Evolutionary conservation across 2,329 filamentous ascomycete genomes (phyloP).

Genomic region (Cytospora chrysosperma): DNA sequence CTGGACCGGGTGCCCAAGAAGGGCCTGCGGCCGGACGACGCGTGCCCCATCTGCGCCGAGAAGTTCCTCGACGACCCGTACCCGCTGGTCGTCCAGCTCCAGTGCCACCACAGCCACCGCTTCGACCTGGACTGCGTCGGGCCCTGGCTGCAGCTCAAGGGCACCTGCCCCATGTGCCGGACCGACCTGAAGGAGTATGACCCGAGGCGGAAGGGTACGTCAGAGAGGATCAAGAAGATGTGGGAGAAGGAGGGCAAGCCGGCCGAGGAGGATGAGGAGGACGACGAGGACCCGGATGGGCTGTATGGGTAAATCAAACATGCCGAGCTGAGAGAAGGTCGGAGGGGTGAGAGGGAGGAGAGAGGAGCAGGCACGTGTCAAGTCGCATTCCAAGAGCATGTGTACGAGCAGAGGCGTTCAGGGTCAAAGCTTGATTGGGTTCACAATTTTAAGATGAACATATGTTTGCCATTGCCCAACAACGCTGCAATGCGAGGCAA

Average conservation of each 20-base stretch:
- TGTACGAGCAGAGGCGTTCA: slow-evolving; percentile 15
- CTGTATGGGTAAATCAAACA: slow-evolving; percentile 44
- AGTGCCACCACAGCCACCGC: slow-evolving; percentile 56
- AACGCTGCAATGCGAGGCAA: neutral
- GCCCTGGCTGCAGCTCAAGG: slow-evolving; percentile 64
- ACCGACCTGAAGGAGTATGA: slow-evolving; percentile 52
- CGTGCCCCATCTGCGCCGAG: slow-evolving; percentile 64
- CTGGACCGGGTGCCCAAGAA: slow-evolving; percentile 58
- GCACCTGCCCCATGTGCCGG: slow-evolving; percentile 63
- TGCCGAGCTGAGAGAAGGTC: too few relatives aligned
- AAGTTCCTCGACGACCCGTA: slow-evolving; percentile 61
- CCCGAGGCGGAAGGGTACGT: slow-evolving; percentile 15
- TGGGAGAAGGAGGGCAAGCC: slow-evolving; percentile 48
- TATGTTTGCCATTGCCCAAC: neutral
- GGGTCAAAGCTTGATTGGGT: neutral
- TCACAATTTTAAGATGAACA: neutral
- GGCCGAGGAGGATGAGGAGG: slow-evolving; percentile 52
- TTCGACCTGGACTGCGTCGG: slow-evolving; percentile 69
- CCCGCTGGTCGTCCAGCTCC: slow-evolving; percentile 63
- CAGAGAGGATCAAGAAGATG: slow-evolving; percentile 18
- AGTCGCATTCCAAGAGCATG: neutral
- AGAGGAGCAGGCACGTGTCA: neutral
- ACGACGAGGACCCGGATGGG: slow-evolving; percentile 52
- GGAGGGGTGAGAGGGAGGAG: too few relatives aligned
- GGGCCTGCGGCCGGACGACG: slow-evolving; percentile 48